Percentiles rank a stretch among this genome's conserved stretches.
Evolutionary conservation across 2,329 filamentous ascomycete species (phyloP).

Genomic region (Fusarium devonianum): DNA sequence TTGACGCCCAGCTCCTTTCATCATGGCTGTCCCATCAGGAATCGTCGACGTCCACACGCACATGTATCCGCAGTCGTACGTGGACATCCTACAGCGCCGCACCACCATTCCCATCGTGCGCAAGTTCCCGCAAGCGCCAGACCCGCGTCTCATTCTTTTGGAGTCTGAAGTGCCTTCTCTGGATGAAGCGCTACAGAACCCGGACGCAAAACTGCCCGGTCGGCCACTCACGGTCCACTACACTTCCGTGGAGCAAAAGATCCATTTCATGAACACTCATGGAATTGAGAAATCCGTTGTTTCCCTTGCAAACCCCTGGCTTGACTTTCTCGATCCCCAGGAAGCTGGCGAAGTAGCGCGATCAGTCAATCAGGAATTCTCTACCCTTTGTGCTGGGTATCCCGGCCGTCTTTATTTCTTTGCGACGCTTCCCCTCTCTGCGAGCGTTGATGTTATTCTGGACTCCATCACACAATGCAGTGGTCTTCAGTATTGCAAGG

Average conservation of each 20-base stretch:
- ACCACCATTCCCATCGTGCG: constrained; percentile 74
- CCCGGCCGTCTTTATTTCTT: constrained; percentile 81
- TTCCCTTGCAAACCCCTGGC: constrained; percentile 91
- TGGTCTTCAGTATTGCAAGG: constrained; percentile 72
- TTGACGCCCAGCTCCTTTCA: too few species aligned
- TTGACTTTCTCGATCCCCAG: constrained; percentile 76
- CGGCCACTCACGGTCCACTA: constrained; percentile 86
- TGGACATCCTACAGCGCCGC: constrained; percentile 67
- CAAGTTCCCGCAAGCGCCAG: constrained; percentile 63
- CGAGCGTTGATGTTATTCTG: constrained; percentile 66
- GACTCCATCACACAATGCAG: constrained; percentile 70
- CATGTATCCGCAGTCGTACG: constrained; percentile 72
- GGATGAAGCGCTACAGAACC: constrained; percentile 60
- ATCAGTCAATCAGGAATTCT: constrained; percentile 80
- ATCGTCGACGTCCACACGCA: constrained; percentile 76
- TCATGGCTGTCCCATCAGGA: too few species aligned
- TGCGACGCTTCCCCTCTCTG: constrained; percentile 79
- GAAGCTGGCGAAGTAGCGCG: constrained; percentile 69
- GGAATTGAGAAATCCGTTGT: constrained; percentile 83
- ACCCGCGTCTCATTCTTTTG: constrained; percentile 72
- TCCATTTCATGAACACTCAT: constrained; percentile 88
- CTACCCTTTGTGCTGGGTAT: constrained; percentile 71
- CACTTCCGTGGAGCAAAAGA: constrained; percentile 79
- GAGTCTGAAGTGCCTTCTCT: constrained; percentile 56
- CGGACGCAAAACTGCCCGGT: constrained; percentile 68